Evolutionary conservation across 805 yeast genomes (phyloP).

Genomic region (Yarrowia sp.): DNA sequence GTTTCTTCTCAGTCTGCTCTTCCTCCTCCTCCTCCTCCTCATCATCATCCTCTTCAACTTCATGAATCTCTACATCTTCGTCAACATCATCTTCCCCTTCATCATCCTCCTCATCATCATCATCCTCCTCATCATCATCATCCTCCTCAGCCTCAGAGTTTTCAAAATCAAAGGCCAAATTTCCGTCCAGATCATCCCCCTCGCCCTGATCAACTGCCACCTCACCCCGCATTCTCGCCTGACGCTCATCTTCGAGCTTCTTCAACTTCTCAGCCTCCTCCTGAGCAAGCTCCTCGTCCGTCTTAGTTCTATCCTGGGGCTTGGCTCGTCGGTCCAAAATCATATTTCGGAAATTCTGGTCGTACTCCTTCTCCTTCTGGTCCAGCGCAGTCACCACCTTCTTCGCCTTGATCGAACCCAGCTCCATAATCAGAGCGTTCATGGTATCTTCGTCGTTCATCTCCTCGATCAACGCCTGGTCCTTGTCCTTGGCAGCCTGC

Average conservation of each 20-base stretch:
- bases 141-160: slow-evolving; percentile 42
- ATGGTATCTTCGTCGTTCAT: slow-evolving; percentile 51
- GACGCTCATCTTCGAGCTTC: slow-evolving; percentile 50
- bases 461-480: slow-evolving; percentile 50
- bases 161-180: slow-evolving; percentile 34
- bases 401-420: slow-evolving; percentile 42
- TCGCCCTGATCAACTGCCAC: slow-evolving; percentile 41
- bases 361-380: slow-evolving; percentile 48
- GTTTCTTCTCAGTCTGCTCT: not conserved
- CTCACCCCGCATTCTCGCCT: slow-evolving; percentile 52
- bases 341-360: slow-evolving; percentile 51
- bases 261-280: slow-evolving; percentile 49
- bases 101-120: slow-evolving; percentile 40
- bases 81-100: slow-evolving; percentile 4
- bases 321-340: slow-evolving; percentile 53
- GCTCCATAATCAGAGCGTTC: slow-evolving; percentile 48
- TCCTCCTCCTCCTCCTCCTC: slow-evolving; percentile 2
- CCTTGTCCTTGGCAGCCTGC: slow-evolving; percentile 52
- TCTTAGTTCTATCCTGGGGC: slow-evolving; percentile 54
- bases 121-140: slow-evolving; percentile 44
- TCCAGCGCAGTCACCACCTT: slow-evolving; percentile 23
- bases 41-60: slow-evolving; percentile 59
- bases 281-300: slow-evolving; percentile 53
- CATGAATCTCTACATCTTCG: slow-evolving; percentile 6
- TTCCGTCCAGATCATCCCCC: slow-evolving; percentile 49